phyloP scores from a whole-genome alignment of 83 land plant species.

The Thuja plicata region DNA sequence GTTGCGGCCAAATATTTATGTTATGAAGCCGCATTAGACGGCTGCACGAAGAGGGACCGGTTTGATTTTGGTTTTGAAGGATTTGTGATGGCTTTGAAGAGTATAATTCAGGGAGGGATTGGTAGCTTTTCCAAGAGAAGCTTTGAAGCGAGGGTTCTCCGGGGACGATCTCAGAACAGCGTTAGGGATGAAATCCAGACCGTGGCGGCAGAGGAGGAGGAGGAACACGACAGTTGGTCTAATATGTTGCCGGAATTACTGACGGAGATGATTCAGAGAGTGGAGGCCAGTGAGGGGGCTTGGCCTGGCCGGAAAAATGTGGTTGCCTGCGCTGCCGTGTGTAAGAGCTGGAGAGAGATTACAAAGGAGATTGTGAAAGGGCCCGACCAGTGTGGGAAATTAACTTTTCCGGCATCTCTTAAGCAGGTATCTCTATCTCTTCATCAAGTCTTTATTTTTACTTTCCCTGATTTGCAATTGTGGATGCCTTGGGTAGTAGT shows the following conservation, averaged over 20 bases:
- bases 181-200: not conserved
- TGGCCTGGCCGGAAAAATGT: constrained; percentile 63
- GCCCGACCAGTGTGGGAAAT: constrained; percentile 24
- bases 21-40: not conserved
- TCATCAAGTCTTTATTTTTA: not conserved
- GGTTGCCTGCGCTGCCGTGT: constrained; percentile 67
- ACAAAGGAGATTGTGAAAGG: constrained; percentile 33
- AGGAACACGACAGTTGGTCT: constrained; percentile 32
- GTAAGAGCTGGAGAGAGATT: constrained; percentile 62
- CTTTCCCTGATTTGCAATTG: constrained; percentile 6
- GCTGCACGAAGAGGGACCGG: not conserved
- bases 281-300: constrained; percentile 47
- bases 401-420: constrained; percentile 64
- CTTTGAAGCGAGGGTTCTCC: not conserved
- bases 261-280: constrained; percentile 51
- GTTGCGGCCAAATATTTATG: not conserved
- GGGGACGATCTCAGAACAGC: constrained; percentile 2
- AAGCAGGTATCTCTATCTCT: constrained; percentile 39
- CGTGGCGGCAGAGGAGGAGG: constrained; percentile 18
- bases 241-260: constrained; percentile 62
- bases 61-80: not conserved
- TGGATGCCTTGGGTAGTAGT: not conserved
- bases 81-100: constrained; percentile 9
- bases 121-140: constrained; percentile 12
- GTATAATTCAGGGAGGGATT: not conserved